Base-by-base conservation (phyloP, 164 flowering plant species). In the Amborella trichopoda region DNA sequence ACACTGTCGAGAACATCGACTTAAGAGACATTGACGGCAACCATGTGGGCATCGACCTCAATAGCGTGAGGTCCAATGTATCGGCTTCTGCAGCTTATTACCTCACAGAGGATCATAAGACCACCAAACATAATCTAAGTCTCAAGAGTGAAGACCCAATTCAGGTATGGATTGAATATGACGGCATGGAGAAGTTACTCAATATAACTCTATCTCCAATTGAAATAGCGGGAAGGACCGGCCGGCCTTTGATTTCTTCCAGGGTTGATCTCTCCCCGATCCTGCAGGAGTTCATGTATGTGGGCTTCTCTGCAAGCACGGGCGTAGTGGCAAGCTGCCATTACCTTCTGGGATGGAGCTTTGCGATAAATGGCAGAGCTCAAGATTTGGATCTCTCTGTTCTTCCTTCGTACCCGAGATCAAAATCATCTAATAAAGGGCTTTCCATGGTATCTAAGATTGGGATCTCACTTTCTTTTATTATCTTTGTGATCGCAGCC, bases 381-480 rank as follows among this genome's bases (percentile, higher is more conserved):
- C 40, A 32, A 27, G 23, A 14, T 3, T 32, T 55, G 16, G 34
- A 28, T 16, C 23, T 40, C 30, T 55, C 46, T 1, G 23, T 8
- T 23, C 59, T 55, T 40, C 59, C 59, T 28, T n/a, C 63, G 5
- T 58, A 67, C 19, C 78, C 81, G 3, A 56, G 48, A 2, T 64
- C 63, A 6, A 48, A 50, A 67, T 67, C 59, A 60, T 47, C 5
- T 59, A 58, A 27, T 44, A 55, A 1, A 49, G 20, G 20, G 16
- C 16, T n/a, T n/a, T n/a, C n/a, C n/a, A n/a, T n/a, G n/a, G n/a
- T n/a, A n/a, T n/a, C n/a, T n/a, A n/a, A n/a, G n/a, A n/a, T n/a
- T n/a, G n/a, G n/a, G n/a, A n/a, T n/a, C n/a, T n/a, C n/a, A n/a
- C n/a, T n/a, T n/a, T n/a, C n/a, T n/a, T n/a, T n/a, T n/a, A n/a